phyloP scores from a whole-genome alignment of 805 yeast genomes.

The Metschnikowia picachoensis region DNA sequence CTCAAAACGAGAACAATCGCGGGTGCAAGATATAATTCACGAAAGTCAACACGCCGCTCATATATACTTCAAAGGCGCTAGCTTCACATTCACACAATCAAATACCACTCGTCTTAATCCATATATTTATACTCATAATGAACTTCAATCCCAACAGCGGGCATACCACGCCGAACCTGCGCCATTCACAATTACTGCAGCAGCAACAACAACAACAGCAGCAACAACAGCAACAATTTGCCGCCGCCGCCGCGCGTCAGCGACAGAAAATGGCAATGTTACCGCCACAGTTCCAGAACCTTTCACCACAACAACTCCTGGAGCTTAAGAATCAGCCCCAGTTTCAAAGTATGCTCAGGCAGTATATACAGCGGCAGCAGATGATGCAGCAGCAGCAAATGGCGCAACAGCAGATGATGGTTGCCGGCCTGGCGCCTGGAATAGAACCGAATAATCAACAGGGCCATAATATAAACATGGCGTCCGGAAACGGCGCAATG shows the following conservation, averaged over 20 bases:
- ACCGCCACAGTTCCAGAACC: slow-evolving; percentile 25
- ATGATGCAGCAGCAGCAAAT: slow-evolving; percentile 30
- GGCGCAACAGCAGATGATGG: slow-evolving; percentile 15
- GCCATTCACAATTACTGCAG: slow-evolving; percentile 4
- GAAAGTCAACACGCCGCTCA: no score
- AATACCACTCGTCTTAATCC: not conserved
- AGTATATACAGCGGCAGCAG: slow-evolving; percentile 40
- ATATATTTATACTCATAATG: slow-evolving; percentile 4
- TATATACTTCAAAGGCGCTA: not conserved
- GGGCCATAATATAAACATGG: not conserved
- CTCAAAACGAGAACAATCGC: no score
- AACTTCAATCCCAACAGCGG: slow-evolving; percentile 12
- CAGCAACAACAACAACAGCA: slow-evolving; percentile 5
- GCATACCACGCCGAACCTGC: slow-evolving; percentile 6
- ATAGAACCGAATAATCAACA: slow-evolving; percentile 3
- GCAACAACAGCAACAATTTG: slow-evolving; percentile 8
- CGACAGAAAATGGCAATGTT: slow-evolving; percentile 26
- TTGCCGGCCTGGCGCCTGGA: slow-evolving; percentile 2
- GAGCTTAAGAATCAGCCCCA: slow-evolving; percentile 42
- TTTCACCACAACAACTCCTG: slow-evolving; percentile 41
- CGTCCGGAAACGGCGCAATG: no score
- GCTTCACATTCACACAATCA: no score
- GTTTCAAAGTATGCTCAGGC: slow-evolving; percentile 38
- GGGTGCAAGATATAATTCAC: no score
- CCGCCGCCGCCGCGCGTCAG: slow-evolving; percentile 15